Conservation (phyloP, 2,329 filamentous ascomycete genomes). For the Colletotrichum noveboracense region DNA sequence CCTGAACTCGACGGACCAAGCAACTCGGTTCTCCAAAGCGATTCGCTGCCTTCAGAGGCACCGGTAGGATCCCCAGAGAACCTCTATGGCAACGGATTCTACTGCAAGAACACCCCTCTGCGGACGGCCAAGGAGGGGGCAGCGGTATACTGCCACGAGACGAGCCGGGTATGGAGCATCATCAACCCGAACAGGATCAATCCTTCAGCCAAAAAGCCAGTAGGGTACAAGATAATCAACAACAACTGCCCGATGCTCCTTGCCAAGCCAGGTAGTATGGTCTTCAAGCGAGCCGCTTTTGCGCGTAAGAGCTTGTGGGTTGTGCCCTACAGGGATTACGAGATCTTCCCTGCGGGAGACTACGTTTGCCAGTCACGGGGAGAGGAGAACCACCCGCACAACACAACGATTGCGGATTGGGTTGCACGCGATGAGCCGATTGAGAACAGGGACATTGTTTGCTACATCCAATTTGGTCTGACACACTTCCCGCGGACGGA, state of each 20-base stretch:
- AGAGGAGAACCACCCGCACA: slow-evolving; percentile 42
- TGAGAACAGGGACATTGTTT: slow-evolving; percentile 60
- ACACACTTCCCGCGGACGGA: slow-evolving; percentile 61
- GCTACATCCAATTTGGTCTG: slow-evolving; percentile 60
- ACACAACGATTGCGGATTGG: slow-evolving; percentile 42
- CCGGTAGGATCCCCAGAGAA: slow-evolving; percentile 72
- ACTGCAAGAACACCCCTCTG: slow-evolving; percentile 31
- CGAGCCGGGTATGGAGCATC: slow-evolving; percentile 24
- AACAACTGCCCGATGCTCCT: slow-evolving; percentile 3
- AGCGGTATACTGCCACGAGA: slow-evolving; percentile 24
- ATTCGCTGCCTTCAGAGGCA: slow-evolving; percentile 65
- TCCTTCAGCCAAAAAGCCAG: slow-evolving; percentile 46
- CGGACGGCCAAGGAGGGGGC: slow-evolving; percentile 26
- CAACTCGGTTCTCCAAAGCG: slow-evolving; percentile 71
- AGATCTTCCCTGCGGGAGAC: not conserved
- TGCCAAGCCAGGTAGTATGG: slow-evolving; percentile 2
- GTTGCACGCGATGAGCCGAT: slow-evolving; percentile 47
- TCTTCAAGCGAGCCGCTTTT: slow-evolving; percentile 1
- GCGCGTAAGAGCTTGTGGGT: slow-evolving; percentile 1
- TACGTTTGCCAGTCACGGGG: not conserved
- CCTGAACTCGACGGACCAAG: slow-evolving; percentile 52
- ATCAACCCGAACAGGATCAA: slow-evolving; percentile 59
- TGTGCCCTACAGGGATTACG: not conserved
- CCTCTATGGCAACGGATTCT: slow-evolving; percentile 78
- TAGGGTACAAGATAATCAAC: slow-evolving; percentile 17